Evolutionary conservation across 140 eudicot genomes (phyloP).

Genomic region (Flaveria floridana): DNA sequence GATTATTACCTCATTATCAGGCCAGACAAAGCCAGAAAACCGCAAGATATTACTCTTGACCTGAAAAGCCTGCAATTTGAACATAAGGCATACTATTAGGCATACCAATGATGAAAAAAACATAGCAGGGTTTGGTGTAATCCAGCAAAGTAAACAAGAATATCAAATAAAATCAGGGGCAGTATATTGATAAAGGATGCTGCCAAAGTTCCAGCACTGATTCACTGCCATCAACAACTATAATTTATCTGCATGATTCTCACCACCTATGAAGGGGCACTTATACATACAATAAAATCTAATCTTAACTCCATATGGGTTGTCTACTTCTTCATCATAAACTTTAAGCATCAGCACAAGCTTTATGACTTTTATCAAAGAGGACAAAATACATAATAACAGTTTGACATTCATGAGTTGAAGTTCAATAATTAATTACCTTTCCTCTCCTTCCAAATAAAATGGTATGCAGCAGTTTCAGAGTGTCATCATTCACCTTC

Average conservation of each 20-base stretch:
- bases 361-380: neutral
- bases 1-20: slow-evolving; percentile 70
- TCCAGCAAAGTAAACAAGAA: slow-evolving; percentile 20
- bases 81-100: neutral
- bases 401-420: slow-evolving; percentile 18
- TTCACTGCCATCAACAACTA: neutral
- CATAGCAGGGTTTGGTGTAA: slow-evolving; percentile 7
- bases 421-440: slow-evolving; percentile 57
- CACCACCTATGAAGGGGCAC: neutral
- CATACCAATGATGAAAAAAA: neutral
- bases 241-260: slow-evolving; percentile 4
- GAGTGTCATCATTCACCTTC: slow-evolving; percentile 66
- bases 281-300: neutral
- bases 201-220: neutral
- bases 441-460: slow-evolving; percentile 92
- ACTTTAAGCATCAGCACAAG: neutral
- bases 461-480: slow-evolving; percentile 68
- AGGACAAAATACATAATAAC: neutral
- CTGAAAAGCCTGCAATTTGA: slow-evolving; percentile 65
- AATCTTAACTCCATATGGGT: neutral
- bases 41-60: slow-evolving; percentile 70
- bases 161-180: neutral
- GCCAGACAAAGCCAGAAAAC: slow-evolving; percentile 94
- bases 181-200: slow-evolving; percentile 1
- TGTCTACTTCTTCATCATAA: slow-evolving; percentile 16